A percentile compares a stretch with the other conserved stretches of the same genome.
phyloP scores from a whole-genome alignment of 179 eudicot species.

The Actinidia chinensis region DNA sequence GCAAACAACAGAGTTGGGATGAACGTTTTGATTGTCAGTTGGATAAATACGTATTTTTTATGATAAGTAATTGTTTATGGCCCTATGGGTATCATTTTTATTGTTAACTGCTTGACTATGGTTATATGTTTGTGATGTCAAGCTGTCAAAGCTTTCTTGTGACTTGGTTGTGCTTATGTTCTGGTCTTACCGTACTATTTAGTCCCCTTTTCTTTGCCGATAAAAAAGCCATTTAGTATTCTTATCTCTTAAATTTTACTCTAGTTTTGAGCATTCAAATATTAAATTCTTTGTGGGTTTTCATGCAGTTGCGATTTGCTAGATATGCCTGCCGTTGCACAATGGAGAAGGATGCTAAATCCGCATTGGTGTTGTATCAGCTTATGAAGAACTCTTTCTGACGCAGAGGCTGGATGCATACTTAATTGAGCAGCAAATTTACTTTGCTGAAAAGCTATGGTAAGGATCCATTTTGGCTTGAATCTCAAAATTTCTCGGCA shows the following conservation, averaged over 20 bases:
- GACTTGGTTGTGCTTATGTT: neutral
- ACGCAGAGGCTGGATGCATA: conserved; percentile 80
- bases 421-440: conserved; percentile 60
- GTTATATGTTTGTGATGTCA: neutral
- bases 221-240: no score
- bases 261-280: neutral
- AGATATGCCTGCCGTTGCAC: conserved; percentile 80
- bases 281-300: conserved; percentile 14
- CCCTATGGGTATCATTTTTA: neutral
- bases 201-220: neutral
- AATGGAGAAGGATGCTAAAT: conserved; percentile 78
- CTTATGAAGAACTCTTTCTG: conserved; percentile 73
- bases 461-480: conserved; percentile 25
- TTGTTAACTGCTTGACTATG: neutral
- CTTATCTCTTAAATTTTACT: neutral
- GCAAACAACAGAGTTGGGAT: neutral
- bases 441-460: conserved; percentile 59
- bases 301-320: conserved; percentile 75
- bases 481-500: neutral
- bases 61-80: neutral
- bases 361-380: conserved; percentile 63
- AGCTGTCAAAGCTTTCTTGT: neutral
- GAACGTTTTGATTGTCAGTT: neutral
- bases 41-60: neutral
- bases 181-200: neutral